Percentiles rank a stretch among this genome's conserved stretches.
These are phyloP conservation scores for Ustilago shanxiensis DNA, from an alignment of 1,284 basidiomycete genomes.

Conservation along the genomic window DNA sequence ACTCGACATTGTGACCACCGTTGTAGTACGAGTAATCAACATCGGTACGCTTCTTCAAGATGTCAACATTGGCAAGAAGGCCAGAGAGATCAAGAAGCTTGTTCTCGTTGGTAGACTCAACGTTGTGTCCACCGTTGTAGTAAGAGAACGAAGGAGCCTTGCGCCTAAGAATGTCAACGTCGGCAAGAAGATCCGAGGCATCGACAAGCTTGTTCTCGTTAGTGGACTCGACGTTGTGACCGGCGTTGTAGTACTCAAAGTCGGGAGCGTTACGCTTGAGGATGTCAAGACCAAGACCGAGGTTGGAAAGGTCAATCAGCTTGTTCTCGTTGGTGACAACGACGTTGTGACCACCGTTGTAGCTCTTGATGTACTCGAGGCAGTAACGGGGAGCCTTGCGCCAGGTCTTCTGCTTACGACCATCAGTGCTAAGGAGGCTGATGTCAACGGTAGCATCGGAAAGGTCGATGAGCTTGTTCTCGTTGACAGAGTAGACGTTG, in stretches of 20 bases:
- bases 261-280: conserved; percentile 40
- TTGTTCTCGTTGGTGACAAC: conserved; percentile 52
- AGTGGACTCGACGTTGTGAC: conserved; percentile 36
- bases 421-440: conserved; percentile 38
- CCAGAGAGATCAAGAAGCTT: conserved; percentile 33
- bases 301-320: conserved; percentile 44
- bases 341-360: conserved; percentile 55
- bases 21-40: conserved; percentile 21
- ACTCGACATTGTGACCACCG: conserved; percentile 37
- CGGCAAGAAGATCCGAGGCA: conserved; percentile 18
- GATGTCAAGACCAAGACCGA: conserved; percentile 24
- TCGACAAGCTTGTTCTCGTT: conserved; percentile 44
- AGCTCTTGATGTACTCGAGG: conserved; percentile 49
- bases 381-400: conserved; percentile 33
- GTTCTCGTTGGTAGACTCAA: conserved; percentile 27
- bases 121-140: conserved; percentile 52
- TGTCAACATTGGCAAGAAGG: conserved; percentile 26
- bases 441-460: conserved; percentile 46
- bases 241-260: conserved; percentile 28
- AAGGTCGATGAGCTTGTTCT: conserved; percentile 54
- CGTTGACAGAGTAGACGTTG: conserved; percentile 54
- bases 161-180: conserved; percentile 30
- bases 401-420: conserved; percentile 36
- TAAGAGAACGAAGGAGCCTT: conserved; percentile 24
- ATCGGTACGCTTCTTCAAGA: conserved; percentile 28